Percentiles rank a stretch among this genome's conserved stretches.
Evolutionary conservation across 768 basidiomycete species (phyloP).

Genomic region (Suillus plorans): DNA sequence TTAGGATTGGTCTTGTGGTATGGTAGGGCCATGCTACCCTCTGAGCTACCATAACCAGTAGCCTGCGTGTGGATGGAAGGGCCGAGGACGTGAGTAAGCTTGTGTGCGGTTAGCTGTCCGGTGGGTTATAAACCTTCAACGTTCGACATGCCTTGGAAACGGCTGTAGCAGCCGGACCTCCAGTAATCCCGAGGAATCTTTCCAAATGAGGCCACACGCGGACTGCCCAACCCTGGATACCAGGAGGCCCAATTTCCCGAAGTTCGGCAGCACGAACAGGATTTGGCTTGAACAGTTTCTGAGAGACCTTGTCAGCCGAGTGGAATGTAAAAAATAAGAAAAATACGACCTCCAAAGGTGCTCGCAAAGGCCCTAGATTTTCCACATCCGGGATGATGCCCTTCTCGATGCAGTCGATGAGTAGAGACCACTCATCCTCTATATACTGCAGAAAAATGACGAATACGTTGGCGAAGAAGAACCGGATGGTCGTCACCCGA

Average conservation of each 20-base stretch:
- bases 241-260: constrained; percentile 1
- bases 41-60: constrained; percentile 1
- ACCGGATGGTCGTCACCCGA: constrained; percentile 1
- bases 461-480: constrained; percentile 4
- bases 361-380: background rate
- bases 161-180: constrained; percentile 6
- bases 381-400: constrained; percentile 10
- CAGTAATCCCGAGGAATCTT: constrained; percentile 2
- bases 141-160: constrained; percentile 2
- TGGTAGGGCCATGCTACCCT: constrained; percentile 1
- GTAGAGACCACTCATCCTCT: constrained; percentile 9
- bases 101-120: background rate
- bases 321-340: background rate
- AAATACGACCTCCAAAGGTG: constrained; percentile 6
- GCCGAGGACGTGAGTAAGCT: constrained; percentile 8
- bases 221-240: constrained; percentile 2
- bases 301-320: background rate
- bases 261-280: constrained; percentile 10
- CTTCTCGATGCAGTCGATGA: constrained; percentile 8
- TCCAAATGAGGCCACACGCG: constrained; percentile 9
- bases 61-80: constrained; percentile 7
- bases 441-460: constrained; percentile 7
- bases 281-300: constrained; percentile 7
- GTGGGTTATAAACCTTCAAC: background rate
- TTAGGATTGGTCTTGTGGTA: background rate